Evolutionary conservation across 177 flowering plant genomes (phyloP).

Genomic region (Vitis hybrid): DNA sequence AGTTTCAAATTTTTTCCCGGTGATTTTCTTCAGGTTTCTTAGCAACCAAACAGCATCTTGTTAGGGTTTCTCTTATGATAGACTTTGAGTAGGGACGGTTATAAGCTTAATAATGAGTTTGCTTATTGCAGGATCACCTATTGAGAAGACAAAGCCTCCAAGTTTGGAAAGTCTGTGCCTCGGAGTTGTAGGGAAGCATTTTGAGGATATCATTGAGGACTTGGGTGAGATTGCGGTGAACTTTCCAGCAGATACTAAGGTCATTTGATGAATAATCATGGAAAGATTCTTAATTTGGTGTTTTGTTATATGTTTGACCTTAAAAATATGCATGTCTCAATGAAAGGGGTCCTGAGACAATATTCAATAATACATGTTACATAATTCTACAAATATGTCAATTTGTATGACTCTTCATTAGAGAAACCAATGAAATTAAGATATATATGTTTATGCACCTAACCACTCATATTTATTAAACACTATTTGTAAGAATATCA

Average conservation of each 20-base stretch:
- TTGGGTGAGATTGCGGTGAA: constrained; percentile 52
- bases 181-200: constrained; percentile 73
- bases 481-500: no score
- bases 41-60: no score
- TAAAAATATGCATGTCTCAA: background rate
- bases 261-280: constrained; percentile 11
- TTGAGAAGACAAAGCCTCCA: constrained; percentile 41
- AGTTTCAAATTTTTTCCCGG: no score
- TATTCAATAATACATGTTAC: no score
- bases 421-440: no score
- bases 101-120: background rate
- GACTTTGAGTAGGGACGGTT: background rate
- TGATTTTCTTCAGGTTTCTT: no score
- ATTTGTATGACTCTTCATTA: no score
- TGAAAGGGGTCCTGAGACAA: background rate
- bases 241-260: constrained; percentile 78
- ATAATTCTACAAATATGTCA: no score
- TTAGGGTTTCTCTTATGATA: no score
- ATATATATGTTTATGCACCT: no score
- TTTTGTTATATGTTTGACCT: background rate
- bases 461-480: no score
- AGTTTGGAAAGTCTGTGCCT: constrained; percentile 68
- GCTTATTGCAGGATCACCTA: constrained; percentile 29
- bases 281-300: background rate
- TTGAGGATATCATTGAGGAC: constrained; percentile 74